A percentile compares a stretch with the other conserved stretches of the same genome.
Conservation (phyloP, 2,329 filamentous ascomycete genomes). For the Verticillium albo-atrum region DNA sequence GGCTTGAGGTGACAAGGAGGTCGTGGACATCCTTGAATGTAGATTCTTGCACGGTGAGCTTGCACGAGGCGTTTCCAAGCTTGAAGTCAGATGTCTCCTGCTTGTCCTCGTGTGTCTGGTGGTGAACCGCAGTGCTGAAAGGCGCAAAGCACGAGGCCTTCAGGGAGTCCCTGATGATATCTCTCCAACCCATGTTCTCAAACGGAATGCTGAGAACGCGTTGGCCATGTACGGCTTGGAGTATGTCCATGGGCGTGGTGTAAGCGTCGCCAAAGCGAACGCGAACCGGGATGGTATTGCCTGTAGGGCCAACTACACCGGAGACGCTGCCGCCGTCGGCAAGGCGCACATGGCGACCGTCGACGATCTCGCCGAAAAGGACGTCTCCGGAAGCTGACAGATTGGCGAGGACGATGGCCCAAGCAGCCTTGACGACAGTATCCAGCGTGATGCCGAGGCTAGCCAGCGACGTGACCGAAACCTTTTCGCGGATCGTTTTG, state of each 20-base stretch:
- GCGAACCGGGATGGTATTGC: conserved; percentile 44
- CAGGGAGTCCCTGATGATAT: conserved; percentile 50
- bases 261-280: conserved; percentile 38
- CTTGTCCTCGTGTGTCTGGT: conserved; percentile 37
- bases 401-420: conserved; percentile 50
- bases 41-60: conserved; percentile 35
- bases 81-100: conserved; percentile 34
- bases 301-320: conserved; percentile 41
- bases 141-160: conserved; percentile 48
- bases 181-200: conserved; percentile 45
- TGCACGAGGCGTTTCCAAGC: conserved; percentile 40
- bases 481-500: conserved; percentile 33
- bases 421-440: conserved; percentile 52
- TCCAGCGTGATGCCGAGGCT: conserved; percentile 44
- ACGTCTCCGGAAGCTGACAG: conserved; percentile 45
- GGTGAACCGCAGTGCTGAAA: conserved; percentile 51
- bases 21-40: conserved; percentile 37
- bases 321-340: conserved; percentile 50
- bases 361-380: conserved; percentile 51
- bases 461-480: conserved; percentile 33
- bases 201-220: conserved; percentile 40
- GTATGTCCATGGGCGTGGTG: conserved; percentile 42
- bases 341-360: conserved; percentile 39
- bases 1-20: conserved; percentile 38
- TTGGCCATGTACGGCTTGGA: conserved; percentile 45